phyloP scores from a whole-genome alignment of 75 land plant genomes.

The Picea glauca region DNA sequence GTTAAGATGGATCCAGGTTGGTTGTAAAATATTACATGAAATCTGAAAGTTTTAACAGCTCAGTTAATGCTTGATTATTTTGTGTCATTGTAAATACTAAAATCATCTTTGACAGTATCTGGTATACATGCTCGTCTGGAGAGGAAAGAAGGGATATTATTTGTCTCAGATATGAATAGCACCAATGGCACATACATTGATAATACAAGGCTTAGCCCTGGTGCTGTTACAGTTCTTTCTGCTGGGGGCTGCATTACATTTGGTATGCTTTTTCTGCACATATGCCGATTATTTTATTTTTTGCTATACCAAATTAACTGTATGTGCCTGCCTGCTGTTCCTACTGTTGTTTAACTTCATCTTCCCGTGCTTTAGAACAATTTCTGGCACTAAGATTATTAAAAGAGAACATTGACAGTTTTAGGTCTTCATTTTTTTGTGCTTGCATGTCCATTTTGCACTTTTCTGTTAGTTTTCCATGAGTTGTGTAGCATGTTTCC shows the following conservation, averaged over 20 bases:
- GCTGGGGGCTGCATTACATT: conserved; percentile 76
- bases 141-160: conserved; percentile 57
- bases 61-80: background rate
- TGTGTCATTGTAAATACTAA: background rate
- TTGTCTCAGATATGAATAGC: conserved; percentile 88
- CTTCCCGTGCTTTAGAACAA: background rate
- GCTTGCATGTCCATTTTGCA: background rate
- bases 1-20: too few species aligned
- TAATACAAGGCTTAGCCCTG: conserved; percentile 62
- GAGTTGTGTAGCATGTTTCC: background rate
- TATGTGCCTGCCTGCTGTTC: background rate
- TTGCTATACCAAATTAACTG: background rate
- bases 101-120: conserved; percentile 49
- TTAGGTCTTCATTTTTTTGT: background rate
- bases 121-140: conserved; percentile 84
- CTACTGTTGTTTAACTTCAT: background rate
- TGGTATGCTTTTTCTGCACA: conserved; percentile 37
- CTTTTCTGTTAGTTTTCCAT: background rate
- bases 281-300: background rate
- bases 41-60: background rate
- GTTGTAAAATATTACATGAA: background rate
- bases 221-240: conserved; percentile 41
- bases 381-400: background rate
- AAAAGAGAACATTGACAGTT: background rate
- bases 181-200: conserved; percentile 91